phyloP scores from a whole-genome alignment of 108 stramenopile species.

The Pseudonitzschia multistriata region DNA sequence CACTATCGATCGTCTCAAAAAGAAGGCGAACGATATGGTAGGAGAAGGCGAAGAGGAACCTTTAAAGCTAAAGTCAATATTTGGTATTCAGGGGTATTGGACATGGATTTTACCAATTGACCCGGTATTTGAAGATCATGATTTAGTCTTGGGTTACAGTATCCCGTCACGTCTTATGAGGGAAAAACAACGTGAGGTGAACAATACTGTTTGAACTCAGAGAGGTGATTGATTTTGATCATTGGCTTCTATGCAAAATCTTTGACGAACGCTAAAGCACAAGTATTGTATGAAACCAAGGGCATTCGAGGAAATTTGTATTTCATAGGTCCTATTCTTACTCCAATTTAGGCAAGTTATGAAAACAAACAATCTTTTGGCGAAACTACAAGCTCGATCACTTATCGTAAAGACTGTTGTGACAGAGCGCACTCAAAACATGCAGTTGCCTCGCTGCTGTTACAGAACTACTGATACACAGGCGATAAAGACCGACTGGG shows the following conservation, averaged over 20 bases:
- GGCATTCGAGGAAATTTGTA: too few relatives aligned
- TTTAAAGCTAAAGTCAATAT: slow-evolving; percentile 64
- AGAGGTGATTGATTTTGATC: neutral
- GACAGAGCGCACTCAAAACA: too few relatives aligned
- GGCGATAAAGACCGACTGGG: too few relatives aligned
- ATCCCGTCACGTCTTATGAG: slow-evolving; percentile 60
- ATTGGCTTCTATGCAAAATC: neutral
- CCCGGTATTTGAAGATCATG: slow-evolving; percentile 78
- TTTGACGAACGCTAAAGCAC: too few relatives aligned
- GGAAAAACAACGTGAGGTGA: slow-evolving; percentile 41
- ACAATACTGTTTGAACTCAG: neutral
- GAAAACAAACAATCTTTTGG: too few relatives aligned
- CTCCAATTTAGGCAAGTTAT: too few relatives aligned
- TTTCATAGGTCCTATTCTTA: too few relatives aligned
- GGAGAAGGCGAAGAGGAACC: slow-evolving; percentile 67
- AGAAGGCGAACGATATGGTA: slow-evolving; percentile 69
- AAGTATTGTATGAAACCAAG: too few relatives aligned
- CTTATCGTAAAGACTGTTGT: too few relatives aligned
- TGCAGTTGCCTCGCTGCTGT: too few relatives aligned
- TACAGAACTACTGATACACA: too few relatives aligned
- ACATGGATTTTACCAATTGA: slow-evolving; percentile 75
- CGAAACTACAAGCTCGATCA: too few relatives aligned
- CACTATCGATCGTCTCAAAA: slow-evolving; percentile 86
- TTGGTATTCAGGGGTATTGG: slow-evolving; percentile 73
- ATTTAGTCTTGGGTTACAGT: slow-evolving; percentile 77